Evolutionary conservation across 257 asterid species (phyloP).

Genomic region (Gentiana dahurica): DNA sequence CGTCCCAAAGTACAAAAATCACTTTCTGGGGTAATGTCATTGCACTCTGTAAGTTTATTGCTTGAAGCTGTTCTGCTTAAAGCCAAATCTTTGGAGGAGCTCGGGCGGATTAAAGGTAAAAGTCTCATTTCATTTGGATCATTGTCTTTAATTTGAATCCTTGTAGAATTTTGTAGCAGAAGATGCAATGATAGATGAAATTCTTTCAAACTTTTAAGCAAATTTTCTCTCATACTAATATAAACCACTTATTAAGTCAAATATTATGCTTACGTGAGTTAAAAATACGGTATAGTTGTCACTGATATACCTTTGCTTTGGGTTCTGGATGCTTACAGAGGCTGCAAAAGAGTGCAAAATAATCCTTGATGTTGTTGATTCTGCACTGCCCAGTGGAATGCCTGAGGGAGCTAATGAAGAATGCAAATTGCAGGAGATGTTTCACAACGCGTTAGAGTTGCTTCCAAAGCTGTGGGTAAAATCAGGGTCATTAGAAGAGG

Average conservation of each 20-base stretch:
- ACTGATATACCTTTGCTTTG: slow-evolving; percentile 10
- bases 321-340: slow-evolving; percentile 28
- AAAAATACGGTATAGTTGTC: neutral
- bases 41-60: slow-evolving; percentile 79
- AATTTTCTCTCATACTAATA: neutral
- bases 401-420: slow-evolving; percentile 37
- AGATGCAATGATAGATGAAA: too few relatives aligned
- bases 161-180: too few relatives aligned
- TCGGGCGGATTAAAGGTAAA: slow-evolving; percentile 73
- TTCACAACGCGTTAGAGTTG: slow-evolving; percentile 67
- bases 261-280: neutral
- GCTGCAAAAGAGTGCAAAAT: slow-evolving; percentile 86
- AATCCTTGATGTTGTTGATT: slow-evolving; percentile 66
- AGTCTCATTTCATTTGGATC: neutral
- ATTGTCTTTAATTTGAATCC: too few relatives aligned
- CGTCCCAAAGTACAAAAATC: slow-evolving; percentile 33
- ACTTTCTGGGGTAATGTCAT: slow-evolving; percentile 55
- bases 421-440: slow-evolving; percentile 59
- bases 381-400: slow-evolving; percentile 70
- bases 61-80: slow-evolving; percentile 81
- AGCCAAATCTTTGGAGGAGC: slow-evolving; percentile 62
- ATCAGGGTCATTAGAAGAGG: slow-evolving; percentile 62
- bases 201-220: too few relatives aligned
- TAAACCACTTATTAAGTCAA: neutral
- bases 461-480: slow-evolving; percentile 69